Percentiles rank a stretch among this genome's conserved stretches.
Conservation (phyloP, 805 yeast genomes). For the Brettanomyces sp. region DNA sequence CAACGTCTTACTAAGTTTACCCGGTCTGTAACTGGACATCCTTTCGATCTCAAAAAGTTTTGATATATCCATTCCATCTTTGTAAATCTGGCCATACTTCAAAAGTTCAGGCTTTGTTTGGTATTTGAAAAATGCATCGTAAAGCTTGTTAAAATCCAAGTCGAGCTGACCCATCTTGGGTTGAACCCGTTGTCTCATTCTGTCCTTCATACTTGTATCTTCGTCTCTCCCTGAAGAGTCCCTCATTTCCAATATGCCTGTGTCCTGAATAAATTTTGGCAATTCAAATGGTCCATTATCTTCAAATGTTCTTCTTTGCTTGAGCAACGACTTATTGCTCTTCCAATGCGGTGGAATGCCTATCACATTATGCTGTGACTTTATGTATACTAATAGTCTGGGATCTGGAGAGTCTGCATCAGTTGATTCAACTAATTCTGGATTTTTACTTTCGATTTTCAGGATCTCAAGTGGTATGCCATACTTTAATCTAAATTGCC, state of each 20-base stretch:
- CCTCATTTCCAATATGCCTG: constrained; percentile 86
- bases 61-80: constrained; percentile 50
- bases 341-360: constrained; percentile 86
- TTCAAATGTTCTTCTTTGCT: constrained; percentile 28
- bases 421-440: constrained; percentile 77
- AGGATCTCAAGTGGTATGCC: constrained; percentile 61
- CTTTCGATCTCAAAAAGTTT: constrained; percentile 29
- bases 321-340: constrained; percentile 60
- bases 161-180: constrained; percentile 84
- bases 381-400: constrained; percentile 49
- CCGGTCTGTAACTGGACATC: constrained; percentile 40
- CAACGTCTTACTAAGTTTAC: constrained; percentile 53
- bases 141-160: constrained; percentile 71
- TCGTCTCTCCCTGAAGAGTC: constrained; percentile 41
- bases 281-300: constrained; percentile 66
- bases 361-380: constrained; percentile 54
- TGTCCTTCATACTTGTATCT: constrained; percentile 48
- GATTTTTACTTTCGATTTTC: constrained; percentile 50
- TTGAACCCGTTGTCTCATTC: constrained; percentile 75
- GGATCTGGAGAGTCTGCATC: constrained; percentile 86
- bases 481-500: constrained; percentile 40
- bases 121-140: constrained; percentile 78
- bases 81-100: constrained; percentile 67
- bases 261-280: constrained; percentile 68
- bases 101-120: constrained; percentile 67